Conservation (phyloP, 2,329 filamentous ascomycete genomes). For the Fusarium floridanum region DNA sequence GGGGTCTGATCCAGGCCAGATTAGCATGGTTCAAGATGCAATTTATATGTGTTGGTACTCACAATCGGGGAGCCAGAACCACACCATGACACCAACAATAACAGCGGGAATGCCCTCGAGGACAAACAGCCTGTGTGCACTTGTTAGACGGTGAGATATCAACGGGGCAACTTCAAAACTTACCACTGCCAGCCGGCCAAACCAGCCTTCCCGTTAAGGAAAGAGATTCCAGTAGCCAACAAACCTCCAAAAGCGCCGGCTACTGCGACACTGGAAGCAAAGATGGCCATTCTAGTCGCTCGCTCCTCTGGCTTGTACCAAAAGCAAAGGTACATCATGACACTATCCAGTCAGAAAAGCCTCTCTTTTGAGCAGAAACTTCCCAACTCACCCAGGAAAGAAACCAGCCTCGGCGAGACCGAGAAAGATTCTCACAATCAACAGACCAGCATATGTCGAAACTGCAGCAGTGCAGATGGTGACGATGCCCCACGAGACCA, state of each 20-base stretch:
- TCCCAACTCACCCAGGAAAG: constrained; percentile 56
- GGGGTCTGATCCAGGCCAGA: constrained; percentile 33
- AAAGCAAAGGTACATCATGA: constrained; percentile 71
- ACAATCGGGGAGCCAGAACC: constrained; percentile 51
- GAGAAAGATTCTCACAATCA: constrained; percentile 63
- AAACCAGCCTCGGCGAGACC: constrained; percentile 66
- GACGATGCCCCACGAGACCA: constrained; percentile 63
- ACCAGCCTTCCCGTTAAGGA: constrained; percentile 60
- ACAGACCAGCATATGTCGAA: constrained; percentile 60
- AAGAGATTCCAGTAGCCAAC: constrained; percentile 64
- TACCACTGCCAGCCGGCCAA: constrained; percentile 66
- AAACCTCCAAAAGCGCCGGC: constrained; percentile 73
- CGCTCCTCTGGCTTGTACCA: constrained; percentile 73
- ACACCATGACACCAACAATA: constrained; percentile 49
- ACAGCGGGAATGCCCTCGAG: constrained; percentile 56
- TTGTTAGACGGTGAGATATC: not conserved
- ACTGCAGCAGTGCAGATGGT: constrained; percentile 63
- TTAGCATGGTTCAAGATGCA: not conserved
- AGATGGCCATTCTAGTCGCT: constrained; percentile 70
- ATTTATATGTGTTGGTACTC: not conserved
- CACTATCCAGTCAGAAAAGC: constrained; percentile 32
- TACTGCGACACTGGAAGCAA: constrained; percentile 69
- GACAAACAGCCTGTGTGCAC: constrained; percentile 68
- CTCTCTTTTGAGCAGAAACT: too few relatives aligned
- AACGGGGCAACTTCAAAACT: not conserved